Evolutionary conservation across 495 filamentous ascomycete genomes (phyloP).

Genomic region (Neurospora terricola): DNA sequence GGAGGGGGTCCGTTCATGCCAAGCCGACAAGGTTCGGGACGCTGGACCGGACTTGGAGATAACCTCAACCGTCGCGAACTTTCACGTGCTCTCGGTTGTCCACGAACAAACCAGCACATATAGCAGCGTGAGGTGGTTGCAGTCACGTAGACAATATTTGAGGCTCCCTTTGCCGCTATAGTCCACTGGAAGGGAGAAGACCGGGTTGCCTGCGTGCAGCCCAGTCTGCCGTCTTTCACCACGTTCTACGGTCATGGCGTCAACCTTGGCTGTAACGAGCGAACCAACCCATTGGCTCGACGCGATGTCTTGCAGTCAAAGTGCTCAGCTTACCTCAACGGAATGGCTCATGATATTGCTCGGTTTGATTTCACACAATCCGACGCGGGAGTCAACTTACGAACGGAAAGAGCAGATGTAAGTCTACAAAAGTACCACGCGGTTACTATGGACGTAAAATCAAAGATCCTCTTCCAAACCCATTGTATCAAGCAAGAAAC

Average conservation of each 20-base stretch:
- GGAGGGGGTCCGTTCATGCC: background rate
- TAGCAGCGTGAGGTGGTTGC: background rate
- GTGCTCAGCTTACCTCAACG: too few species aligned
- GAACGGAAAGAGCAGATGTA: background rate
- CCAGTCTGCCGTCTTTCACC: background rate
- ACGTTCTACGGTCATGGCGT: background rate
- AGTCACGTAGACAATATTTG: background rate
- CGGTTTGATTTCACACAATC: background rate
- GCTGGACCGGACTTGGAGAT: background rate
- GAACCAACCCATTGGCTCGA: background rate
- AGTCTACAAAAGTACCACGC: background rate
- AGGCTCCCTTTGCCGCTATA: background rate
- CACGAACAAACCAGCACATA: background rate
- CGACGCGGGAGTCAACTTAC: background rate
- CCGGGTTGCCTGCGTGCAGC: too few species aligned
- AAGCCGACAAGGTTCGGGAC: background rate
- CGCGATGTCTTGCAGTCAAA: background rate
- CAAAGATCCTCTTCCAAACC: too few species aligned
- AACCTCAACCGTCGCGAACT: background rate
- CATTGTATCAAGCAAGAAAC: too few species aligned
- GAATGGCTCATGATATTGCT: too few species aligned
- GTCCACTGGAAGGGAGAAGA: background rate
- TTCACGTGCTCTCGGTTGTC: background rate
- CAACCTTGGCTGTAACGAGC: background rate
- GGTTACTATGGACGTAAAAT: too few species aligned